Evolutionary conservation across 73 alveolate genomes (phyloP), one percentile per base, ranked within the genome.

Genomic region (Diophrys appendiculata): DNA sequence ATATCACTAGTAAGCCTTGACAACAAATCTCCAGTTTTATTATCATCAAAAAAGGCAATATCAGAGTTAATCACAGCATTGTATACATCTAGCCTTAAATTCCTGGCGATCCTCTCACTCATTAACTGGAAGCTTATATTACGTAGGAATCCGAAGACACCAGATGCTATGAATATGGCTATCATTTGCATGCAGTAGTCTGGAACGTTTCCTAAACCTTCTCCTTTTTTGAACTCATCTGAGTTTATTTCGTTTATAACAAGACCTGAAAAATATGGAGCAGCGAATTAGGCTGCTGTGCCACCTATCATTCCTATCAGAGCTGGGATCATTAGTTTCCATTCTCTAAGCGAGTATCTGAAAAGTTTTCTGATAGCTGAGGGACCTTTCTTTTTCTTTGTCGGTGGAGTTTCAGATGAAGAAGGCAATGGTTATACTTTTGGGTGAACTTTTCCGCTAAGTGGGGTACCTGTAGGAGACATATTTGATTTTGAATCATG

Each of bases 1-100:
- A 54, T 71, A 32, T 85, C 92, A 33, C 75, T 71, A 54, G 81
- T 68, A 69, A 85, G 69, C 31, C 92, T 64, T 26, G 82, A 64
- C n/a, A 86, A 78, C 80, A 85, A 31, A 54, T 85, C 89, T 2
- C 92, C 92, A 0, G 89, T 79, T 76, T 85, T 79, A 84, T 54
- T 85, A 11, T 72, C 29, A 22, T 85, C 92, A 43, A 85, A 85
- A 81, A 85, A 85, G 73, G 83, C 74, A 60, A 79, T 56, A 81
- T 85, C 92, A 88, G 70, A 72, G 70, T 80, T 73, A 35, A 85
- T 68, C 68, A 85, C 68, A 52, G 81, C 64, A 52, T 56, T 76
- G 31, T 71, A 85, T 69, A 85, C 82, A 82, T 85, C 84, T 33
- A 35, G 14, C n/a, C 87, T 78, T 43, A 85, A 69, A 0, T 79